Percentiles rank a stretch among this genome's conserved stretches.
These are phyloP conservation scores for Tuber umbilicatum DNA, from an alignment of 495 filamentous ascomycete species.

Conservation along the genomic window DNA sequence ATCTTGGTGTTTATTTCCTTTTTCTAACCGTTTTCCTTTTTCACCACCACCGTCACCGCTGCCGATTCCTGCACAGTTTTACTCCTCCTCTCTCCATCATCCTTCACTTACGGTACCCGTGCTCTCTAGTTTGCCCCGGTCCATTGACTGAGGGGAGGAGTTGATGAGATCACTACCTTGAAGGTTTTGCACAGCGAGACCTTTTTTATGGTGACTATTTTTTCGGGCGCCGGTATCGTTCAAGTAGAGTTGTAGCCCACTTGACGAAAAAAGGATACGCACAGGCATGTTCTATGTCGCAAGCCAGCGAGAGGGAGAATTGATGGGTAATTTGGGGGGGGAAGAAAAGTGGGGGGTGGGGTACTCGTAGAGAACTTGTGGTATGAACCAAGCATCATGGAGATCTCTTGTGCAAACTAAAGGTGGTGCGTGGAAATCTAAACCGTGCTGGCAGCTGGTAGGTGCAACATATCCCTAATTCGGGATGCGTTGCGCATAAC, in stretches of 20 bases:
- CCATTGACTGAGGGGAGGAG: background rate
- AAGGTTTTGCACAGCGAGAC: background rate
- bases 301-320: background rate
- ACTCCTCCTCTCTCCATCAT: background rate
- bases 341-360: background rate
- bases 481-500: constrained; percentile 10
- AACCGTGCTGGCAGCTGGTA: constrained; percentile 30
- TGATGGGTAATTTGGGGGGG: background rate
- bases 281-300: background rate
- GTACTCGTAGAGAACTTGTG: background rate
- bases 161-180: background rate
- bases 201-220: background rate
- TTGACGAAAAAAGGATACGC: background rate
- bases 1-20: background rate
- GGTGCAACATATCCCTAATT: constrained; percentile 33
- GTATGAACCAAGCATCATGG: background rate
- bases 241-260: background rate
- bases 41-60: background rate
- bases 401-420: background rate
- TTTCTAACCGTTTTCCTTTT: constrained; percentile 2
- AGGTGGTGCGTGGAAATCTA: constrained; percentile 30
- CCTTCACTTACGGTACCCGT: background rate
- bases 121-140: background rate
- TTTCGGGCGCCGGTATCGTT: background rate
- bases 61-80: background rate